Conservation (phyloP, 1,139 yeast genomes). For the Saccharomyces hybrid region DNA sequence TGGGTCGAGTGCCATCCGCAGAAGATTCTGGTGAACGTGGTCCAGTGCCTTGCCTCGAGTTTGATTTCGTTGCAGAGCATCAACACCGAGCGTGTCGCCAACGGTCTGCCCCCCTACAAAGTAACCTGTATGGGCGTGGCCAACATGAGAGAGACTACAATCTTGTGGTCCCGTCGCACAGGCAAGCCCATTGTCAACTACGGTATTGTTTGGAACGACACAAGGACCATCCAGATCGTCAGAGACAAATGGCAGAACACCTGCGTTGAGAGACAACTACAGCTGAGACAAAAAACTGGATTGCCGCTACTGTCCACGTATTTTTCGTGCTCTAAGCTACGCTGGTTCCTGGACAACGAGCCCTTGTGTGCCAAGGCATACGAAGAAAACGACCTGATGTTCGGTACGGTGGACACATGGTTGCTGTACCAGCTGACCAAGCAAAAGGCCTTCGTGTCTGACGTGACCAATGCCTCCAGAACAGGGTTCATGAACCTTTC, state of each 20-base stretch:
- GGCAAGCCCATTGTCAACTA: constrained; percentile 71
- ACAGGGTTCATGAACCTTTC: constrained; percentile 85
- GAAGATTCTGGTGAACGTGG: constrained; percentile 75
- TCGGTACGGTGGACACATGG: constrained; percentile 96
- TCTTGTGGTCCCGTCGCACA: constrained; percentile 79
- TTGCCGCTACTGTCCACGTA: constrained; percentile 77
- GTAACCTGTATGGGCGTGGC: constrained; percentile 74
- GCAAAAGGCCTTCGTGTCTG: constrained; percentile 67
- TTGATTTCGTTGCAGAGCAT: constrained; percentile 49
- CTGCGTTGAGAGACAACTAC: constrained; percentile 51
- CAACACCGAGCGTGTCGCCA: constrained; percentile 42
- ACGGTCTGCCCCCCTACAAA: constrained; percentile 44
- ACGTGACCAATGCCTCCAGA: constrained; percentile 85
- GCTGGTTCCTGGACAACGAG: constrained; percentile 84
- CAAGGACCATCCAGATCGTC: constrained; percentile 73
- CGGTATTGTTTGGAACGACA: constrained; percentile 96
- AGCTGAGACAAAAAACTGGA: constrained; percentile 64
- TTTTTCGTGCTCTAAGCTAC: constrained; percentile 82
- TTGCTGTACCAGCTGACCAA: constrained; percentile 77
- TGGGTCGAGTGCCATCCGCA: constrained; percentile 95
- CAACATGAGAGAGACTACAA: constrained; percentile 92
- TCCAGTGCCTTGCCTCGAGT: constrained; percentile 64
- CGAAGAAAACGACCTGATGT: constrained; percentile 71
- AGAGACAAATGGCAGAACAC: constrained; percentile 52
- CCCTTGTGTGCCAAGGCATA: constrained; percentile 59